A percentile compares a stretch with the other conserved stretches of the same genome.
These are phyloP conservation scores for Talaromyces adpressus DNA, from an alignment of 495 filamentous ascomycete species.

Conservation along the genomic window DNA sequence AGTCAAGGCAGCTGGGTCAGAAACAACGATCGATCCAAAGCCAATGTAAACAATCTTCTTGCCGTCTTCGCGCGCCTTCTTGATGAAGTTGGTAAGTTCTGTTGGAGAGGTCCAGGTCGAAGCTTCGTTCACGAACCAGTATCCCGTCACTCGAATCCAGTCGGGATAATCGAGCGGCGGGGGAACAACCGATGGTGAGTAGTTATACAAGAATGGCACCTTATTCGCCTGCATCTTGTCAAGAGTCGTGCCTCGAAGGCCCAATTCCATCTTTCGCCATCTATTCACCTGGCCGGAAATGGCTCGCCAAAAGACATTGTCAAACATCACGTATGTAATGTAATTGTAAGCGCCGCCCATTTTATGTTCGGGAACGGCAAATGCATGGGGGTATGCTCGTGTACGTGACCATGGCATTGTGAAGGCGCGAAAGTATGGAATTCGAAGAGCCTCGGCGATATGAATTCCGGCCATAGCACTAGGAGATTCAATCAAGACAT, in stretches of 20 bases:
- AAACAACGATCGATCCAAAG: conserved; percentile 94
- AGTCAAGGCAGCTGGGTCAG: conserved; percentile 80
- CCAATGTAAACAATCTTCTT: conserved; percentile 97
- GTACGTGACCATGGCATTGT: conserved; percentile 99
- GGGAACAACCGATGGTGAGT: conserved; percentile 83
- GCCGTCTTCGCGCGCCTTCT: conserved; percentile 64
- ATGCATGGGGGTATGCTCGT: conserved; percentile 92
- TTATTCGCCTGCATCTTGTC: conserved; percentile 95
- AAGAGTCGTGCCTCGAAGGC: conserved; percentile 70
- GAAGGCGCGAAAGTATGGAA: conserved; percentile 96
- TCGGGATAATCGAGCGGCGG: conserved; percentile 94
- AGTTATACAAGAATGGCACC: conserved; percentile 96
- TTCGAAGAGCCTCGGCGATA: conserved; percentile 89
- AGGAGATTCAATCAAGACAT: conserved; percentile 92
- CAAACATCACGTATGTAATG: conserved; percentile 94
- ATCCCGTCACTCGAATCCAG: conserved; percentile 95
- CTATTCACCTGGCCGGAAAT: conserved; percentile 88
- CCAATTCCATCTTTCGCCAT: conserved; percentile 78
- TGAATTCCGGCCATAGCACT: conserved; percentile 97
- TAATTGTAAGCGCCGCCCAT: conserved; percentile 95
- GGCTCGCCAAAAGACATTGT: conserved; percentile 93
- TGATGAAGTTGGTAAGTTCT: conserved; percentile 75
- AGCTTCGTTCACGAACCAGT: conserved; percentile 92
- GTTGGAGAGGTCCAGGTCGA: conserved; percentile 65
- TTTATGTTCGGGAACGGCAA: conserved; percentile 88